Percentiles rank a stretch among this genome's conserved stretches.
These are phyloP conservation scores for Pseudovirgaria hyperparasitica DNA, from an alignment of 2,329 filamentous ascomycete genomes.

Conservation along the genomic window DNA sequence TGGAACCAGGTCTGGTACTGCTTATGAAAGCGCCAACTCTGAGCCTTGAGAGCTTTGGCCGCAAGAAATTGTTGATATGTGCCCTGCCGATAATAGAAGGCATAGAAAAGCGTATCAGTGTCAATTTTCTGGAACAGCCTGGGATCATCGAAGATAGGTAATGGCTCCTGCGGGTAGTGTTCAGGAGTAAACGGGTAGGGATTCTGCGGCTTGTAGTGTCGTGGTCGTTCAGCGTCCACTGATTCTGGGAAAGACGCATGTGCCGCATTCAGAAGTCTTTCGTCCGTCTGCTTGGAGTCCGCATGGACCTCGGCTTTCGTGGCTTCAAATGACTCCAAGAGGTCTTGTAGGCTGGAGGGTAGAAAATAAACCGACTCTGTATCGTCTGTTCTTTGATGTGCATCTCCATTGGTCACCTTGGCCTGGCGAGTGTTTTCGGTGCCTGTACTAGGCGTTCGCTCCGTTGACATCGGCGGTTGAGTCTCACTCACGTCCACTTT, in stretches of 20 bases:
- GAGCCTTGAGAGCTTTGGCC: conserved; percentile 91
- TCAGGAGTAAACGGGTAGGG: conserved; percentile 61
- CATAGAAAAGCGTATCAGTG: conserved; percentile 92
- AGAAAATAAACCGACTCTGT: conserved; percentile 79
- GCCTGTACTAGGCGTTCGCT: conserved; percentile 29
- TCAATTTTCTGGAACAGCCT: conserved; percentile 80
- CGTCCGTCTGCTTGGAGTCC: conserved; percentile 48
- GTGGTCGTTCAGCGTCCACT: conserved; percentile 67
- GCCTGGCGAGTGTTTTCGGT: conserved; percentile 14
- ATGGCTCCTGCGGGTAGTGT: conserved; percentile 86
- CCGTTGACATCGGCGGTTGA: conserved; percentile 21
- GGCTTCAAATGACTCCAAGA: conserved; percentile 81
- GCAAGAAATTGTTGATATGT: conserved; percentile 92
- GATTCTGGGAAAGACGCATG: conserved; percentile 62
- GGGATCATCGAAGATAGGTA: conserved; percentile 83
- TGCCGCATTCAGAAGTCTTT: conserved; percentile 64
- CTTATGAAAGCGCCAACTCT: conserved; percentile 99
- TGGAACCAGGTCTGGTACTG: conserved; percentile 99
- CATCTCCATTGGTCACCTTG: conserved; percentile 38
- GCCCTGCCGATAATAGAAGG: conserved; percentile 97
- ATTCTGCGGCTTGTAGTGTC: conserved; percentile 72
- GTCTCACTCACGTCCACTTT: conserved; percentile 20
- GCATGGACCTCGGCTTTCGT: conserved; percentile 58
- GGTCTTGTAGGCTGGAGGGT: conserved; percentile 74
- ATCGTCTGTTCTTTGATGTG: conserved; percentile 34